phyloP scores from a whole-genome alignment of 257 asterid species.

The Solanum chiquidenum region DNA sequence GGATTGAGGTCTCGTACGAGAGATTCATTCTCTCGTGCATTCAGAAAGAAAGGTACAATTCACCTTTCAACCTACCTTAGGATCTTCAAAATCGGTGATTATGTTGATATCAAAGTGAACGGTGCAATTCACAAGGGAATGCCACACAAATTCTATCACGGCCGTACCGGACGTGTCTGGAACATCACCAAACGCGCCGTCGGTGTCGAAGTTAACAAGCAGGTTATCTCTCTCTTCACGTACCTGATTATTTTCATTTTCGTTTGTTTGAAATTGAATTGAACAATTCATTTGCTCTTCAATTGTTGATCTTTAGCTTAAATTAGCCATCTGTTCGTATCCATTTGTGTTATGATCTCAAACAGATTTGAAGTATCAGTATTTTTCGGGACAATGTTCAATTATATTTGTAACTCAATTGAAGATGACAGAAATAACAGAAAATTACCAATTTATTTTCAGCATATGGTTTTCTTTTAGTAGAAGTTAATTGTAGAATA shows the following conservation, averaged over 20 bases:
- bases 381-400: neutral
- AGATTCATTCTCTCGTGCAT: conserved; percentile 22
- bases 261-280: neutral
- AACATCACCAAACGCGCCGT: conserved; percentile 38
- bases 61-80: conserved; percentile 21
- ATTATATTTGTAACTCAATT: neutral
- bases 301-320: neutral
- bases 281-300: neutral
- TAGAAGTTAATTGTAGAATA: neutral
- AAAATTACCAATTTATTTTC: no score
- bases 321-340: neutral
- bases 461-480: no score
- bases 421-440: neutral
- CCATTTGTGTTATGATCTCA: neutral
- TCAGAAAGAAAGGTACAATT: conserved; percentile 29
- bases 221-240: conserved; percentile 3
- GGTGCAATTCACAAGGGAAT: conserved; percentile 41
- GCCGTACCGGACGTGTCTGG: conserved; percentile 44
- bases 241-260: neutral
- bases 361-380: neutral
- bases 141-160: conserved; percentile 37
- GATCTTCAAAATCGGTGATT: conserved; percentile 20
- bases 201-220: conserved; percentile 40
- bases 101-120: conserved; percentile 39
- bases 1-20: conserved; percentile 28